Base-by-base conservation (phyloP, 2,329 filamentous ascomycete genomes). In the Fusarium poae region DNA sequence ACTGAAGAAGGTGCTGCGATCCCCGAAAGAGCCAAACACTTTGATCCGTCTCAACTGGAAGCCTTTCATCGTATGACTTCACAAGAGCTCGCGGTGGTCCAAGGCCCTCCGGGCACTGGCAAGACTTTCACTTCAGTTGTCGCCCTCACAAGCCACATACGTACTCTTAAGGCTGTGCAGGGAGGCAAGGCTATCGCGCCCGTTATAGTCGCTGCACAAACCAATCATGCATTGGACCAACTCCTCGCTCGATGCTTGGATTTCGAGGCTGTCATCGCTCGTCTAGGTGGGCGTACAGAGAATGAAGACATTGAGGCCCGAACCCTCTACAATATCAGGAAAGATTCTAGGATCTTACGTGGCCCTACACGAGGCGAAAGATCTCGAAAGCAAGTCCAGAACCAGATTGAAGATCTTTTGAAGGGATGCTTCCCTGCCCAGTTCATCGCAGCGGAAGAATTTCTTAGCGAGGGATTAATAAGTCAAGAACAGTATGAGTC, bases 181-280 rank as follows among this genome's bases (percentile, higher is more conserved):
- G 88, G 90, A 16, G 39, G 45, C 4, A 29, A 57, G 7, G 2
- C 57, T 8, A 34, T 40, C 4, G 54, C 67, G 3, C 92, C 92
- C 0, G 89, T 97, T 30, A 84, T 97, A 21, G 83, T 97, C 5
- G 87, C 93, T 0, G 93, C 93, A 10, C 93, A 97, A 72, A 97
- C 94, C 0, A 97, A 97, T 62, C 93, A 97, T 77, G 94, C 94
- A 0, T 81, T 97, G 0, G 94, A 97, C 71, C 94, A 97, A 75
- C 82, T 97, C 0, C 82, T 97, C 0, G 80, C 81, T 1, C 87
- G 90, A 56, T 83, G 93, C 18, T 82, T 88, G 2, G 56, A 72
- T 1, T 78, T 76, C 4, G 91, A 78, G 6, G 65, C 68, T 84
- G 84, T 87, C 2, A 89, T 94, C 59, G 80, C 83, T 12, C 83